Conservation (phyloP, 2,329 filamentous ascomycete genomes). For the Aspergillus thermomutatus region DNA sequence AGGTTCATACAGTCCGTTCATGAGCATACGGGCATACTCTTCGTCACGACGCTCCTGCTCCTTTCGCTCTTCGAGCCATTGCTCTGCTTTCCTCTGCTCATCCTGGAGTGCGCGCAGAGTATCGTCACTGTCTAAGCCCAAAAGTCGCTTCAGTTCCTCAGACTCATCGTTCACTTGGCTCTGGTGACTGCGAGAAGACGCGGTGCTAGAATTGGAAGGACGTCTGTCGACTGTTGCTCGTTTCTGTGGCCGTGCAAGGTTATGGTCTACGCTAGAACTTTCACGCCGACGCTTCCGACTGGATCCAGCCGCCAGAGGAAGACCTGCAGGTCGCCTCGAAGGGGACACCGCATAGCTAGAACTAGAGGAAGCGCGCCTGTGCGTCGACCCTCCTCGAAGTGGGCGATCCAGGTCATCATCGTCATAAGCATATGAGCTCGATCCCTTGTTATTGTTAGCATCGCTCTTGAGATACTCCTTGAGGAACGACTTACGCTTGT, state of each 20-base stretch:
- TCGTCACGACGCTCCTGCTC: conserved; percentile 37
- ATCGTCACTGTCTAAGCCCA: conserved; percentile 25
- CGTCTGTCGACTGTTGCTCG: conserved; percentile 4
- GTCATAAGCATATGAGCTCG: not conserved
- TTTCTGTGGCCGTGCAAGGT: conserved; percentile 8
- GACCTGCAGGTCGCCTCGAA: not conserved
- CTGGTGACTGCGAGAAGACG: not conserved
- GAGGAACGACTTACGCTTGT: not conserved
- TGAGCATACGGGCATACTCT: conserved; percentile 37
- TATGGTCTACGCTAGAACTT: conserved; percentile 1
- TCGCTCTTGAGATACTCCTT: not conserved
- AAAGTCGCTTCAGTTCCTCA: conserved; percentile 19
- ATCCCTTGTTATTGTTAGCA: not conserved
- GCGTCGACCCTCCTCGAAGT: not conserved
- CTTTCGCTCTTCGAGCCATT: conserved; percentile 26
- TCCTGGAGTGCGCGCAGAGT: conserved; percentile 23
- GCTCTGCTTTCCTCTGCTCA: conserved; percentile 31
- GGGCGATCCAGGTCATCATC: not conserved
- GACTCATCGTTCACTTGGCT: conserved; percentile 2
- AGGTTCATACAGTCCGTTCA: conserved; percentile 25
- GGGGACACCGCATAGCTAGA: not conserved
- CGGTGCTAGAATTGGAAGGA: not conserved
- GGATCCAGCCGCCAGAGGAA: not conserved
- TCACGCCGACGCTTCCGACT: conserved; percentile 16
- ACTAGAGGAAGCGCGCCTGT: not conserved